Evolutionary conservation across 2,329 filamentous ascomycete species (phyloP).

Genomic region (Trichocomaceae sp.): DNA sequence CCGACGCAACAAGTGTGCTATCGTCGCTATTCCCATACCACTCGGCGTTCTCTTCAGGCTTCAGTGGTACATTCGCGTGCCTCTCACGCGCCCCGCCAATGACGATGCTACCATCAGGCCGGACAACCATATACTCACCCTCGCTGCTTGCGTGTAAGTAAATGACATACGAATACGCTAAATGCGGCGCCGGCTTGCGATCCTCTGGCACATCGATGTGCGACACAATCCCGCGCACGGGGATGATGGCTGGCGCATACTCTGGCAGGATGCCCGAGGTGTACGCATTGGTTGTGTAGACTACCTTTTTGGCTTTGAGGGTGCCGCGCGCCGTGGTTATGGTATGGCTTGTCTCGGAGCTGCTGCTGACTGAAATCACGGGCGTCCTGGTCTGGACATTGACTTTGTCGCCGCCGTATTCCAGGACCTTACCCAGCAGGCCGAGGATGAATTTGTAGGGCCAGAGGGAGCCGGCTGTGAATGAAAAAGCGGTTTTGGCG

Average conservation of each 20-base stretch:
- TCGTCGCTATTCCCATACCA: constrained; percentile 48
- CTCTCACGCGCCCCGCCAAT: constrained; percentile 56
- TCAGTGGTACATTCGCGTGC: constrained; percentile 16
- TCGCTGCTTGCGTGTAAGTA: constrained; percentile 48
- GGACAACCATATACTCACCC: constrained; percentile 54
- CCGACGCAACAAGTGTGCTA: constrained; percentile 43
- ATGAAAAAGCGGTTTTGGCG: constrained; percentile 32
- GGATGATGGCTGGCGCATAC: constrained; percentile 67
- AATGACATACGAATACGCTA: constrained; percentile 53
- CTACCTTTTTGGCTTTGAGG: constrained; percentile 56
- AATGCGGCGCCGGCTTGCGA: constrained; percentile 13
- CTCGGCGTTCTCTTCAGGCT: constrained; percentile 17
- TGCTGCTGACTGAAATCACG: constrained; percentile 26
- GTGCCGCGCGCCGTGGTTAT: constrained; percentile 57
- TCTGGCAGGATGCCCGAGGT: constrained; percentile 67
- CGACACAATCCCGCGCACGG: constrained; percentile 57
- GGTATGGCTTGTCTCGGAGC: constrained; percentile 36
- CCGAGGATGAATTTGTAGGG: constrained; percentile 73
- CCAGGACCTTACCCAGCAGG: not conserved
- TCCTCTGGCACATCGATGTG: constrained; percentile 24
- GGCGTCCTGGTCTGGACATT: constrained; percentile 51
- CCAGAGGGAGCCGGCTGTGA: constrained; percentile 33
- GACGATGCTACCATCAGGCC: constrained; percentile 50
- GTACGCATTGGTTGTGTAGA: constrained; percentile 81
- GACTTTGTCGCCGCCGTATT: constrained; percentile 28